Evolutionary conservation across 768 basidiomycete species (phyloP).

Genomic region (Leccinum broughii): DNA sequence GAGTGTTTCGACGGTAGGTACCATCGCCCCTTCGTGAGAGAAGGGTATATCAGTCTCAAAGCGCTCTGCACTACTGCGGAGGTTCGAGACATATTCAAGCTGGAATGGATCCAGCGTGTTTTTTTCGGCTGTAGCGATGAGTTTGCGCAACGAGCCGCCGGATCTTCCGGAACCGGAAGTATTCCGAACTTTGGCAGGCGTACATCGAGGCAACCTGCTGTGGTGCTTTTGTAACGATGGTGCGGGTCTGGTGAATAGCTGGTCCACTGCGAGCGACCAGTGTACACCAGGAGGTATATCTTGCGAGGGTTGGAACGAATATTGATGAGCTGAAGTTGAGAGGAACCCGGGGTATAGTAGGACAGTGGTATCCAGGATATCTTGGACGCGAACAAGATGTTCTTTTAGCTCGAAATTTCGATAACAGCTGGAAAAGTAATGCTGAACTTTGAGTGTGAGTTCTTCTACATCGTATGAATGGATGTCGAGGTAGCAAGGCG

Average conservation of each 20-base stretch:
- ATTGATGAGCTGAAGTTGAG: background rate
- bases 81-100: constrained; percentile 14
- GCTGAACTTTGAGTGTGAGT: background rate
- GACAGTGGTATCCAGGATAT: background rate
- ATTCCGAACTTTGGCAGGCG: background rate
- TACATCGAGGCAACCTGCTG: background rate
- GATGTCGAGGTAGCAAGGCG: background rate
- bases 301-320: background rate
- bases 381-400: constrained; percentile 10
- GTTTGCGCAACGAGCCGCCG: background rate
- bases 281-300: background rate
- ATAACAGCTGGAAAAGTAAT: constrained; percentile 17
- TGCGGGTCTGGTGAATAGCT: background rate
- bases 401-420: constrained; percentile 16
- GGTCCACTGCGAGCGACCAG: background rate
- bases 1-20: constrained; percentile 1
- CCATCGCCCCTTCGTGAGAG: background rate
- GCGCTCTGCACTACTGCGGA: constrained; percentile 17
- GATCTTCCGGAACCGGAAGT: background rate
- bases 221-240: background rate
- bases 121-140: constrained; percentile 3
- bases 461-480: constrained; percentile 4
- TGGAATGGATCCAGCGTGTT: constrained; percentile 8
- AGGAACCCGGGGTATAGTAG: background rate
- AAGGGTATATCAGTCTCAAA: constrained; percentile 6